Percentiles rank a stretch among this genome's conserved stretches.
These are phyloP conservation scores for Evernia prunastri DNA, from an alignment of 495 filamentous ascomycete genomes.

Conservation along the genomic window DNA sequence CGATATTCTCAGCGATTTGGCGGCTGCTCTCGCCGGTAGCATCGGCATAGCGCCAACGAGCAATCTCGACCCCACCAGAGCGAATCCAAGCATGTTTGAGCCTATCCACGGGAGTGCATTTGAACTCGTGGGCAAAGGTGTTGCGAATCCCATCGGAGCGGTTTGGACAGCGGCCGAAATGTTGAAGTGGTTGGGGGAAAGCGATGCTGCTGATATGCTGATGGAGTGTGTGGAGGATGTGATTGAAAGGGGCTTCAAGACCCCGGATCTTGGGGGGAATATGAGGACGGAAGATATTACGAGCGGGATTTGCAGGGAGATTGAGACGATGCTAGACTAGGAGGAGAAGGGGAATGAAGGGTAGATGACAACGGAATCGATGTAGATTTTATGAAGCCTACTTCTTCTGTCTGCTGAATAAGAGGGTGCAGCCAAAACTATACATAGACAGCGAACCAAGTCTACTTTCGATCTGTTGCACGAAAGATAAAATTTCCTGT, in stretches of 20 bases:
- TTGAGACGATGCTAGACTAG: slow-evolving; percentile 35
- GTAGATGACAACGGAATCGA: not conserved
- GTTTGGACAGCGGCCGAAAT: slow-evolving; percentile 67
- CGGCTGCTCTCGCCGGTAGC: slow-evolving; percentile 49
- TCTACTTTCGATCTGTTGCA: too few species aligned
- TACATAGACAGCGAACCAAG: too few species aligned
- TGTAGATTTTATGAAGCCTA: not conserved
- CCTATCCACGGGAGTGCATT: slow-evolving; percentile 63
- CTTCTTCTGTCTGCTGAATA: too few species aligned
- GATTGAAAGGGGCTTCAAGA: slow-evolving; percentile 50
- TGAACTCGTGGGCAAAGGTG: slow-evolving; percentile 64
- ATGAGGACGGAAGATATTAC: slow-evolving; percentile 54
- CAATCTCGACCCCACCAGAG: slow-evolving; percentile 57
- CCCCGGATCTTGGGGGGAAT: slow-evolving; percentile 54
- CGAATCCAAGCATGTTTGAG: slow-evolving; percentile 60
- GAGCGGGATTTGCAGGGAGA: slow-evolving; percentile 53
- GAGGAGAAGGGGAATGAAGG: not conserved
- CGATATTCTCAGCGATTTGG: slow-evolving; percentile 53
- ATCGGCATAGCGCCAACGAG: slow-evolving; percentile 56
- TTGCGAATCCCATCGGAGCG: slow-evolving; percentile 65
- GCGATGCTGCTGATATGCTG: slow-evolving; percentile 47
- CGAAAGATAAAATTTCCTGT: too few species aligned
- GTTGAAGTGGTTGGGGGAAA: slow-evolving; percentile 58
- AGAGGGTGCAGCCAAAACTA: too few species aligned
- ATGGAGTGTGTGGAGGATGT: slow-evolving; percentile 57